These are phyloP conservation scores for Metschnikowia peoriensis DNA, from an alignment of 805 yeast species.

Conservation along the genomic window DNA sequence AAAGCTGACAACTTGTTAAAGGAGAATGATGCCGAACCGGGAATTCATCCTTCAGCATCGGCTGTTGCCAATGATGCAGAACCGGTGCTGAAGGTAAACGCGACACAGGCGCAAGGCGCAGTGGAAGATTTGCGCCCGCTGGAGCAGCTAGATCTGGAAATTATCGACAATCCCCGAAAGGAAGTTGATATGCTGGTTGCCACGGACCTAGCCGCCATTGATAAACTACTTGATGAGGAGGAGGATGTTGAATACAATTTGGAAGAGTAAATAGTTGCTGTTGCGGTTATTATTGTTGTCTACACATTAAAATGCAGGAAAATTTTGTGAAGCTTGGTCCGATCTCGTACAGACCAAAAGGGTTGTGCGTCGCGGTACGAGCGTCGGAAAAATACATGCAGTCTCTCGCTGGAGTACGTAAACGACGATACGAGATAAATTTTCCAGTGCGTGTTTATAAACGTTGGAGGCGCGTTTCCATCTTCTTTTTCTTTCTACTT, in stretches of 20 bases:
- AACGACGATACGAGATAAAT: conserved; percentile 19
- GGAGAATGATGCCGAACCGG: neutral
- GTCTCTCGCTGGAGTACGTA: conserved; percentile 7
- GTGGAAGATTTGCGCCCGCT: neutral
- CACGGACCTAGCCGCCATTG: conserved; percentile 28
- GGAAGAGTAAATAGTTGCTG: conserved; percentile 12
- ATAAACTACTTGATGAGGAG: conserved; percentile 36
- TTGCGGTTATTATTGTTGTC: too few relatives aligned
- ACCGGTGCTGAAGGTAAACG: neutral
- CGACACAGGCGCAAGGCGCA: neutral
- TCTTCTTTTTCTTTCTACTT: neutral
- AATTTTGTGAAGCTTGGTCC: neutral
- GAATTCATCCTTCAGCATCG: neutral
- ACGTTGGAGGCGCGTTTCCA: conserved; percentile 1
- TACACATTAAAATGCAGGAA: neutral
- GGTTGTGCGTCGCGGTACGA: conserved; percentile 8
- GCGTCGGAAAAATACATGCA: conserved; percentile 5
- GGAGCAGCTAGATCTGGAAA: neutral
- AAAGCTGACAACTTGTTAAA: conserved; percentile 21
- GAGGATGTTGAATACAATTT: conserved; percentile 39
- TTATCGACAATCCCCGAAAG: neutral
- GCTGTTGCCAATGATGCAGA: conserved; percentile 1
- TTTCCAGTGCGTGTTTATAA: conserved; percentile 9
- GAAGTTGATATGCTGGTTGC: neutral
- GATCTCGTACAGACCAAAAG: neutral